phyloP scores from a whole-genome alignment of 2,329 filamentous ascomycete species.

The Mollisiaceae sp. region DNA sequence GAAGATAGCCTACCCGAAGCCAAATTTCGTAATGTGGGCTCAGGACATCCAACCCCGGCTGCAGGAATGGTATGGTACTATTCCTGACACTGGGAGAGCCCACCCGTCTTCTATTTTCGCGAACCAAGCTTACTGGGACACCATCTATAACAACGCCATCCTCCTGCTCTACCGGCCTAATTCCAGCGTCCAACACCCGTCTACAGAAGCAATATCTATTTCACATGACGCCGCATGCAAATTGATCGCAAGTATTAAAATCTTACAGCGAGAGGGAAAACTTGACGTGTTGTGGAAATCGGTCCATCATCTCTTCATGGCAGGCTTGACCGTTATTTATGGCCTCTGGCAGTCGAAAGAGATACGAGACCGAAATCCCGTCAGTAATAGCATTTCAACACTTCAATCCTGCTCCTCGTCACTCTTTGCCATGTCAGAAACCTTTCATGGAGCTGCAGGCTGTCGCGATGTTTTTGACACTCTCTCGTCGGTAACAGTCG shows the following conservation, averaged over 20 bases:
- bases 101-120: constrained; percentile 41
- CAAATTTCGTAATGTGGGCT: constrained; percentile 40
- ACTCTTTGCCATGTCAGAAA: constrained; percentile 43
- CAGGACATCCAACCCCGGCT: constrained; percentile 42
- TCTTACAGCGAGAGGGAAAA: constrained; percentile 41
- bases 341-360: constrained; percentile 43
- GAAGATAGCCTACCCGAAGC: constrained; percentile 40
- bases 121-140: constrained; percentile 41
- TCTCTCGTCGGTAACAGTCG: constrained; percentile 40
- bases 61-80: constrained; percentile 41
- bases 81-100: constrained; percentile 37
- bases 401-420: constrained; percentile 42
- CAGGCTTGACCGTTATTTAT: constrained; percentile 43
- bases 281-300: constrained; percentile 43
- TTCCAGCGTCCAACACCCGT: constrained; percentile 31
- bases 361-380: constrained; percentile 39
- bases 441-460: constrained; percentile 42
- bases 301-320: constrained; percentile 44
- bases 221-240: constrained; percentile 40
- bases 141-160: constrained; percentile 41
- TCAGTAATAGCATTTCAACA: constrained; percentile 25
- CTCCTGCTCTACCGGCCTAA: constrained; percentile 43
- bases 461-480: constrained; percentile 42
- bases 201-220: constrained; percentile 36
- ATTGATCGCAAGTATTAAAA: constrained; percentile 40